phyloP scores from a whole-genome alignment of 352 stramenopile species.

The Globisporangium carolinianum region DNA sequence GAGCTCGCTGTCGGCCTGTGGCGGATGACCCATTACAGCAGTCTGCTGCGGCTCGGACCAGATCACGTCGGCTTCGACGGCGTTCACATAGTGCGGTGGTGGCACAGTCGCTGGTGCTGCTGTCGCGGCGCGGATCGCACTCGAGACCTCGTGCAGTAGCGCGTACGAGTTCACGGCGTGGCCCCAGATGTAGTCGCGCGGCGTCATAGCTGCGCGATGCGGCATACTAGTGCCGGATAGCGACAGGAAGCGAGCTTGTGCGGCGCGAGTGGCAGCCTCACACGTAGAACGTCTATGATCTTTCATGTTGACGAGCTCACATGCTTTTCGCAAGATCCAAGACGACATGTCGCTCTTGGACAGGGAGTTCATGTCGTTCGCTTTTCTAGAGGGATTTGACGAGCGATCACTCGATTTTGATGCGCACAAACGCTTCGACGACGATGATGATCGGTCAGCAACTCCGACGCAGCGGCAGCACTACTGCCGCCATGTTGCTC shows the following conservation, averaged over 20 bases:
- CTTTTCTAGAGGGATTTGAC: too few relatives aligned
- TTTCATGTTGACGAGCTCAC: too few relatives aligned
- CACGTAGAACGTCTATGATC: too few relatives aligned
- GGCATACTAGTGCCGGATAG: too few relatives aligned
- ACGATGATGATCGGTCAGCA: neutral
- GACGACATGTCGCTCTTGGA: too few relatives aligned
- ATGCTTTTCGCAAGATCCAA: too few relatives aligned
- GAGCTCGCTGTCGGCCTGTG: constrained; percentile 45
- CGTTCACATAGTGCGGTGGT: constrained; percentile 33
- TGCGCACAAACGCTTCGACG: neutral
- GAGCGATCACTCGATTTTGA: too few relatives aligned
- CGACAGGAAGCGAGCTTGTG: too few relatives aligned
- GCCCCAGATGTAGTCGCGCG: constrained; percentile 53
- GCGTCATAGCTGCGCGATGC: constrained; percentile 20
- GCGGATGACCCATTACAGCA: constrained; percentile 63
- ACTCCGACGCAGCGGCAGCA: neutral
- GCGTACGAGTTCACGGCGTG: constrained; percentile 55
- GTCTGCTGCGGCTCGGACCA: constrained; percentile 42
- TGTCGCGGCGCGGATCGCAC: constrained; percentile 21
- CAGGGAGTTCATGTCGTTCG: too few relatives aligned
- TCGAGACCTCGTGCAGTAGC: constrained; percentile 22
- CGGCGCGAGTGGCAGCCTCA: too few relatives aligned
- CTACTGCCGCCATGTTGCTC: neutral
- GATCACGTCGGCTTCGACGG: constrained; percentile 67
- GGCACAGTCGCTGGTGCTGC: neutral